Conservation (phyloP, 2,329 filamentous ascomycete species). For the Ceratocystis colombiana region DNA sequence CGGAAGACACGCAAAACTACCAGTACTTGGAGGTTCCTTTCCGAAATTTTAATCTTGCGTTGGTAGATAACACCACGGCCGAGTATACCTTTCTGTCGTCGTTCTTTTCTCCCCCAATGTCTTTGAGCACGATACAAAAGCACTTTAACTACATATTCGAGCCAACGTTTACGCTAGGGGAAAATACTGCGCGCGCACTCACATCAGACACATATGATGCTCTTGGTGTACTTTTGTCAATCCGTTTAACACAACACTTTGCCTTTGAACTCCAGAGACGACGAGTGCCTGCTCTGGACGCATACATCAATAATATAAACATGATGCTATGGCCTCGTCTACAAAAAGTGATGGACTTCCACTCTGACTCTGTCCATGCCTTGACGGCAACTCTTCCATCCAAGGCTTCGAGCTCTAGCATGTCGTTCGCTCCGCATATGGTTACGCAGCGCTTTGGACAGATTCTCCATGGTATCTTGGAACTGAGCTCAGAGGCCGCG, state of each 20-base stretch:
- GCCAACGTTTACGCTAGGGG: slow-evolving; percentile 76
- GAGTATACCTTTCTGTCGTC: slow-evolving; percentile 90
- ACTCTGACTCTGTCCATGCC: slow-evolving; percentile 73
- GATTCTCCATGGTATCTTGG: slow-evolving; percentile 73
- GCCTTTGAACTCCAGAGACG: slow-evolving; percentile 89
- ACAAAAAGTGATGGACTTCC: slow-evolving; percentile 84
- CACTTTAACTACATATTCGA: slow-evolving; percentile 85
- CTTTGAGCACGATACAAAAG: slow-evolving; percentile 65
- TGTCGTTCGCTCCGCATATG: slow-evolving; percentile 68
- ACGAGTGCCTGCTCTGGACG: slow-evolving; percentile 78
- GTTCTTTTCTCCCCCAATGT: slow-evolving; percentile 73
- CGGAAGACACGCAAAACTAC: slow-evolving; percentile 75
- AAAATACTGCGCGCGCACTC: slow-evolving; percentile 63
- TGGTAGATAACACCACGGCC: slow-evolving; percentile 86
- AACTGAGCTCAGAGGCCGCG: slow-evolving; percentile 76
- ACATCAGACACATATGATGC: slow-evolving; percentile 71
- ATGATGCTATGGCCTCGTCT: slow-evolving; percentile 97
- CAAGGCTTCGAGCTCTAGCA: slow-evolving; percentile 35
- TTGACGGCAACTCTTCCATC: slow-evolving; percentile 46
- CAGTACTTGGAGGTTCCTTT: slow-evolving; percentile 89
- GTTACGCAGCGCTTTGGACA: slow-evolving; percentile 94
- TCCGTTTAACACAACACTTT: slow-evolving; percentile 84
- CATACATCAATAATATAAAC: slow-evolving; percentile 86
- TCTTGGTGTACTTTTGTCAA: slow-evolving; percentile 78
- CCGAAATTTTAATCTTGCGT: slow-evolving; percentile 84